Conservation (phyloP, 257 asterid genomes). For the Prunella vulgaris region DNA sequence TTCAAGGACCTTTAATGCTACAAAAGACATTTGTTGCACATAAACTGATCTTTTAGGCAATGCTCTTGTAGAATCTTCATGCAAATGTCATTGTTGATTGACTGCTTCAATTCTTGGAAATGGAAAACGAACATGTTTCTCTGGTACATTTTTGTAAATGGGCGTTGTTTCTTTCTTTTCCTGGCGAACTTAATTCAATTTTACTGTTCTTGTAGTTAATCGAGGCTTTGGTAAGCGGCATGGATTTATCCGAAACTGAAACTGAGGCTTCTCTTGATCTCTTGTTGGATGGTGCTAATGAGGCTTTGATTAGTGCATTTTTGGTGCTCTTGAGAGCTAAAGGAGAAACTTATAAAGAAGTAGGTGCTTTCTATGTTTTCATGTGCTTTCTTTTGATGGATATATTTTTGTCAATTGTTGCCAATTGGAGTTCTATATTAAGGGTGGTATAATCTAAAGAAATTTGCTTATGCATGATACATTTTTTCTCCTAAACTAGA, state of each 20-base stretch:
- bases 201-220: too few species aligned
- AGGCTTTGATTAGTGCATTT: constrained; percentile 87
- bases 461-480: background rate
- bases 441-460: background rate
- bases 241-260: constrained; percentile 72
- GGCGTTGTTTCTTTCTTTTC: background rate
- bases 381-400: constrained; percentile 18
- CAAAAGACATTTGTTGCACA: background rate
- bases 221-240: too few species aligned
- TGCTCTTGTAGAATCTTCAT: background rate
- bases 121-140: too few species aligned
- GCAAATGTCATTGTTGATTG: background rate
- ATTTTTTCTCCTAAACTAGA: background rate
- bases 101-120: too few species aligned
- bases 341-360: constrained; percentile 94
- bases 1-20: background rate
- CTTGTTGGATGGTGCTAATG: constrained; percentile 83
- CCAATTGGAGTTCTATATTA: background rate
- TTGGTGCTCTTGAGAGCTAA: constrained; percentile 94
- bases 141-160: background rate
- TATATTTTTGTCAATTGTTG: background rate
- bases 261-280: constrained; percentile 87
- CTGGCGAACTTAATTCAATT: background rate
- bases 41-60: background rate
- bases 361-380: too few species aligned